Evolutionary conservation across 352 stramenopile genomes (phyloP).

Genomic region (Salisapilia sapeloensis): DNA sequence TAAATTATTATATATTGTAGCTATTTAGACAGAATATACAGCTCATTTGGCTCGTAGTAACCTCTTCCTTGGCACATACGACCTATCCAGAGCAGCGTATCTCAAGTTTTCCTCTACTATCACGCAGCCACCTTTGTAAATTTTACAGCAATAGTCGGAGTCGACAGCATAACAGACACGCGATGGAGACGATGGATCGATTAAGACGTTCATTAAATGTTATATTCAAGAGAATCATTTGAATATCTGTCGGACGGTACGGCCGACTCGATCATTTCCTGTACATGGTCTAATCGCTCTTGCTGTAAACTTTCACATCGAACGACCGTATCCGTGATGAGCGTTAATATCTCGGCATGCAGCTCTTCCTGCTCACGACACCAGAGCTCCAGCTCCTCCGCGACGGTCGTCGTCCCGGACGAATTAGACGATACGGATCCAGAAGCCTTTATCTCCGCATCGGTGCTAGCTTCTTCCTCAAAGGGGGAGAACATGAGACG

Average conservation of each 20-base stretch:
- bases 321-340: constrained; percentile 69
- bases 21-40: too few relatives aligned
- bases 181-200: constrained; percentile 2
- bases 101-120: too few relatives aligned
- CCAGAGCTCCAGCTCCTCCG: constrained; percentile 65
- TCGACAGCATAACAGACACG: constrained; percentile 2
- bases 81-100: neutral
- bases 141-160: constrained; percentile 4
- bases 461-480: too few relatives aligned
- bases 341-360: constrained; percentile 63
- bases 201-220: constrained; percentile 4
- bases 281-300: constrained; percentile 70
- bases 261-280: constrained; percentile 64
- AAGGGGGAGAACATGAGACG: too few relatives aligned
- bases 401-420: constrained; percentile 41
- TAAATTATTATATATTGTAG: too few relatives aligned
- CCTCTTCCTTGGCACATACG: too few relatives aligned
- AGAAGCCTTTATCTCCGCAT: too few relatives aligned
- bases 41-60: too few relatives aligned
- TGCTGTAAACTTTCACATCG: constrained; percentile 67
- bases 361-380: constrained; percentile 74
- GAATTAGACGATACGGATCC: too few relatives aligned
- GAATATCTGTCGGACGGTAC: constrained; percentile 7
- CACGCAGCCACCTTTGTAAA: too few relatives aligned
- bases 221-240: constrained; percentile 7